These are phyloP conservation scores for Achaetomiella virescens DNA, from an alignment of 495 filamentous ascomycete species.

Conservation along the genomic window DNA sequence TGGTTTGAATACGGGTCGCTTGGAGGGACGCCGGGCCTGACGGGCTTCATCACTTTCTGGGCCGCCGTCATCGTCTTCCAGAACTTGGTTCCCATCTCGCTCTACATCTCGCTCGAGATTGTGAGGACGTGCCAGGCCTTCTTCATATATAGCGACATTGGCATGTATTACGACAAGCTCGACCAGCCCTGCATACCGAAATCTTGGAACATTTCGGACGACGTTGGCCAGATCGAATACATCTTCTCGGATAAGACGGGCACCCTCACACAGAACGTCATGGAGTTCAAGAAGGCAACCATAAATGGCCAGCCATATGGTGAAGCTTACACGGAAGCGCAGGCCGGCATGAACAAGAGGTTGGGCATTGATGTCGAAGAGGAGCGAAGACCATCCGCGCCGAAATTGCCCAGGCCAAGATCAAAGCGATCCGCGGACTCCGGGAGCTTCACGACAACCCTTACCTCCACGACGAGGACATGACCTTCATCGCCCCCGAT, in stretches of 20 bases:
- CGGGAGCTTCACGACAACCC: conserved; percentile 80
- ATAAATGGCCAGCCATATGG: conserved; percentile 93
- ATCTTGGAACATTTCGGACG: conserved; percentile 98
- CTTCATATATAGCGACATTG: conserved; percentile 93
- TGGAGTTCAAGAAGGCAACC: conserved; percentile 99
- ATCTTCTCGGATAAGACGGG: conserved; percentile 99
- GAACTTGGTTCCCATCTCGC: conserved; percentile 96
- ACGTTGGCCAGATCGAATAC: conserved; percentile 97
- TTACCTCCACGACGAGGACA: conserved; percentile 78
- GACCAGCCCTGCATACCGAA: conserved; percentile 95
- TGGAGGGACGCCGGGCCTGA: conserved; percentile 66
- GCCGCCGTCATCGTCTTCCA: conserved; percentile 91
- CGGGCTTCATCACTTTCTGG: conserved; percentile 95
- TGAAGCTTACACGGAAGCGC: conserved; percentile 95
- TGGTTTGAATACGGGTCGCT: conserved; percentile 87
- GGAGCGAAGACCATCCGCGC: conserved; percentile 63
- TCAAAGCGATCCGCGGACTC: conserved; percentile 63
- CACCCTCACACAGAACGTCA: conserved; percentile 96
- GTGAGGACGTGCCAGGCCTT: conserved; percentile 87
- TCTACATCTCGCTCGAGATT: conserved; percentile 97
- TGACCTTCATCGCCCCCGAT: conserved; percentile 89
- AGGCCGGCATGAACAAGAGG: conserved; percentile 89
- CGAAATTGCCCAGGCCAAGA: conserved; percentile 73
- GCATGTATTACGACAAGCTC: conserved; percentile 94
- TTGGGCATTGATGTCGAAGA: conserved; percentile 79